Percentiles rank a stretch among this genome's conserved stretches.
Evolutionary conservation across 1,284 basidiomycete genomes (phyloP).

Genomic region (Cutaneotrichosporon dermatis): DNA sequence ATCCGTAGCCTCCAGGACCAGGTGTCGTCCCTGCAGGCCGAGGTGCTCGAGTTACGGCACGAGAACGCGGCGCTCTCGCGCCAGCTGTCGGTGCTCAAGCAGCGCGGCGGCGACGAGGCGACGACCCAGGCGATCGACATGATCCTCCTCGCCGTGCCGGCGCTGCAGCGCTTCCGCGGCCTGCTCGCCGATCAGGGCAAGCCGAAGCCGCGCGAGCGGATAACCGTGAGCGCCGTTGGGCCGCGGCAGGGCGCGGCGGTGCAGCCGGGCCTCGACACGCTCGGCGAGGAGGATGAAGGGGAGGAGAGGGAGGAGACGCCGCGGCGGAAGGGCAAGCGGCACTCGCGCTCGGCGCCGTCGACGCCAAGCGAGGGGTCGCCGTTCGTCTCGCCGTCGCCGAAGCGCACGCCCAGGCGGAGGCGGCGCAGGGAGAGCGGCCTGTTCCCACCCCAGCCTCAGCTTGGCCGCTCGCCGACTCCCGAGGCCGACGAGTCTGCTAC

Average conservation of each 20-base stretch:
- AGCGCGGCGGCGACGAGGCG: neutral
- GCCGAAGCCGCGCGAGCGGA: neutral
- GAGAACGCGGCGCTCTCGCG: conserved; percentile 6
- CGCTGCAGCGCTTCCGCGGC: conserved; percentile 6
- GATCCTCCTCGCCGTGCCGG: conserved; percentile 11
- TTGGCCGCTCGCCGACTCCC: neutral
- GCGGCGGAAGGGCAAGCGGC: neutral
- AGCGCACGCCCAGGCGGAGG: neutral
- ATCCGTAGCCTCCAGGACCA: conserved; percentile 15
- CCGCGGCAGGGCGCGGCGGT: too few relatives aligned
- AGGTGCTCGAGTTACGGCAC: conserved; percentile 10
- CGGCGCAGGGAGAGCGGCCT: conserved; percentile 11
- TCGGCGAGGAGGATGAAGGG: too few relatives aligned
- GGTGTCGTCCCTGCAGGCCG: conserved; percentile 13
- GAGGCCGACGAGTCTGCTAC: neutral
- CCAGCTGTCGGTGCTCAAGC: neutral
- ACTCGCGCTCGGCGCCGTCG: neutral
- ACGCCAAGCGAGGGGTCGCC: conserved; percentile 3
- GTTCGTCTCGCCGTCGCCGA: neutral
- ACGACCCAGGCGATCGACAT: conserved; percentile 6
- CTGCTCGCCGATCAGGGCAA: too few relatives aligned
- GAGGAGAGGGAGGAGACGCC: neutral
- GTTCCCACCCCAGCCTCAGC: neutral
- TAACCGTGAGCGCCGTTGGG: neutral
- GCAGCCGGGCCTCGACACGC: too few relatives aligned